phyloP scores from a whole-genome alignment of 495 filamentous ascomycete species.

The Podospora pseudoanserina region DNA sequence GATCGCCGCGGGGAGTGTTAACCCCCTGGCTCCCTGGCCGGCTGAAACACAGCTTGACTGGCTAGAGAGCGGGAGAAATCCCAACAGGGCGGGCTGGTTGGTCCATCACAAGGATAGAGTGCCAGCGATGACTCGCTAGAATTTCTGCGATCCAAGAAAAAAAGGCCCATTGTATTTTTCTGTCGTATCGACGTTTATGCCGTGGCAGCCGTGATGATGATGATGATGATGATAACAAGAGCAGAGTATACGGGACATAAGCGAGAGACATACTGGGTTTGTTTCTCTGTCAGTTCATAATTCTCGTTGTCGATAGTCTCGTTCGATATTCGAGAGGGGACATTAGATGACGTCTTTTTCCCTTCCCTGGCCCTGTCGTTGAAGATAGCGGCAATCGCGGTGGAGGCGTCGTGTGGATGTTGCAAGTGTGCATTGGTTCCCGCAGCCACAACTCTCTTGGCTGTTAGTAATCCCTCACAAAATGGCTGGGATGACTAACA shows the following conservation, averaged over 20 bases:
- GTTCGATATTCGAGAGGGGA: not conserved
- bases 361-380: not conserved
- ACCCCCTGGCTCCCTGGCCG: constrained; percentile 26
- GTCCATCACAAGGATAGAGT: not conserved
- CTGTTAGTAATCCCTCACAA: not conserved
- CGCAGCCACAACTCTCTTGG: not conserved
- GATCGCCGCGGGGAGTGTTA: constrained; percentile 17
- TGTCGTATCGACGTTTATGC: not conserved
- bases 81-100: not conserved
- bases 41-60: constrained; percentile 33
- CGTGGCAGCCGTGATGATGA: not conserved
- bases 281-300: not conserved
- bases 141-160: not conserved
- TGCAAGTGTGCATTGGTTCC: not conserved
- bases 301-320: not conserved
- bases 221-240: not conserved
- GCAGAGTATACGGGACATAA: not conserved
- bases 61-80: constrained; percentile 18
- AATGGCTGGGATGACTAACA: not conserved
- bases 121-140: constrained; percentile 13
- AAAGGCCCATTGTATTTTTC: not conserved
- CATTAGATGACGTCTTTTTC: constrained; percentile 2
- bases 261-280: too few relatives aligned
- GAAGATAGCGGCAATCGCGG: constrained; percentile 4
- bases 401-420: not conserved